A percentile compares a stretch with the other conserved stretches of the same genome.
phyloP scores from a whole-genome alignment of 31 red algal genomes.

The Asparagopsis taxiformis region DNA sequence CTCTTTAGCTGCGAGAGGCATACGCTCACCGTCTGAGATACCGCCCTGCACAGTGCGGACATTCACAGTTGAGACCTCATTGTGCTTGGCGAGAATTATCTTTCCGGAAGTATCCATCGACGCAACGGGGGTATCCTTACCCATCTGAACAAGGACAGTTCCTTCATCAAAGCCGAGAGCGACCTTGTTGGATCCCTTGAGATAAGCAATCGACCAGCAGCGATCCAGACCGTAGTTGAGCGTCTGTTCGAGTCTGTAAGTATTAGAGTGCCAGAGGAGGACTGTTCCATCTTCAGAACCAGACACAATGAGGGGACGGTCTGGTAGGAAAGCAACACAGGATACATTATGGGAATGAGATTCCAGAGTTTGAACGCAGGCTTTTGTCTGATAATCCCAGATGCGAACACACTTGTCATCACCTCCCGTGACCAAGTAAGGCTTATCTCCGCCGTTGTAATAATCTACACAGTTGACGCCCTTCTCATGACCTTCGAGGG shows the following conservation, averaged over 20 bases:
- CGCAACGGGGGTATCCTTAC: slow-evolving; percentile 90
- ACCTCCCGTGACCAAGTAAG: slow-evolving; percentile 90
- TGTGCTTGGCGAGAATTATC: slow-evolving; percentile 94
- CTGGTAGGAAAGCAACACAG: slow-evolving; percentile 88
- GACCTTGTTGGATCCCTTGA: slow-evolving; percentile 89
- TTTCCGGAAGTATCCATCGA: slow-evolving; percentile 97
- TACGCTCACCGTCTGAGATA: slow-evolving; percentile 76
- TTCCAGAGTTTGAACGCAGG: slow-evolving; percentile 86
- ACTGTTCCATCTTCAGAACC: slow-evolving; percentile 94
- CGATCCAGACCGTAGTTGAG: slow-evolving; percentile 92
- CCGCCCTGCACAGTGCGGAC: slow-evolving; percentile 56
- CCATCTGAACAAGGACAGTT: slow-evolving; percentile 89
- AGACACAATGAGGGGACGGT: slow-evolving; percentile 90
- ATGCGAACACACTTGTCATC: slow-evolving; percentile 91
- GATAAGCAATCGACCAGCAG: slow-evolving; percentile 94
- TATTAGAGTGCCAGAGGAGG: slow-evolving; percentile 91
- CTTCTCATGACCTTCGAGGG: slow-evolving; percentile 98
- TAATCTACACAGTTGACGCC: slow-evolving; percentile 99
- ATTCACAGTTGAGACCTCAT: slow-evolving; percentile 86
- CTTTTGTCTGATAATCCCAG: slow-evolving; percentile 99
- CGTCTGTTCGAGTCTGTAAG: slow-evolving; percentile 92
- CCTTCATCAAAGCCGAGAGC: slow-evolving; percentile 98
- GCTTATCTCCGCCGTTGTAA: slow-evolving; percentile 94
- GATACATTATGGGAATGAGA: slow-evolving; percentile 94
- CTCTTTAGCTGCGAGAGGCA: slow-evolving; percentile 80